phyloP scores from a whole-genome alignment of 2,329 filamentous ascomycete species.

The Aureobasidium sp. region DNA sequence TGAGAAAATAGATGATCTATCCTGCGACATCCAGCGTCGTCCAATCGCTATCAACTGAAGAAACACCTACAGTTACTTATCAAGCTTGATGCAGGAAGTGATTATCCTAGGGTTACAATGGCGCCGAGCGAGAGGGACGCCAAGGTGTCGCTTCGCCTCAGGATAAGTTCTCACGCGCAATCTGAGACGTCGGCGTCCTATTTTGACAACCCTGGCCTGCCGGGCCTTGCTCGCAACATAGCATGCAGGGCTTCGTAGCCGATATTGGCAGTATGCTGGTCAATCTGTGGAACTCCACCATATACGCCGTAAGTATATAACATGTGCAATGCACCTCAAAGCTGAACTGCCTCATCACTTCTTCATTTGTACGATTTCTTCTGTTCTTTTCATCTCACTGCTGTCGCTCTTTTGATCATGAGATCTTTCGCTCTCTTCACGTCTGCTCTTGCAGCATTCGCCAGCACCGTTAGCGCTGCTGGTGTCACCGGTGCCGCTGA shows the following conservation, averaged over 20 bases:
- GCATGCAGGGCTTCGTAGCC: conserved; percentile 3
- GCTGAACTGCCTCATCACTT: neutral
- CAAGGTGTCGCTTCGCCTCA: conserved; percentile 9
- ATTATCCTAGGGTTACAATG: neutral
- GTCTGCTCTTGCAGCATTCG: conserved; percentile 19
- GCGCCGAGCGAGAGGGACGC: neutral
- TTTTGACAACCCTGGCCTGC: conserved; percentile 1
- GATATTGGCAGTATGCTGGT: neutral
- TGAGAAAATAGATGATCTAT: neutral
- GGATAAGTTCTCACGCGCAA: conserved; percentile 5
- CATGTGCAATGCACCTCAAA: neutral
- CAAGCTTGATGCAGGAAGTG: neutral
- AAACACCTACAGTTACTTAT: neutral
- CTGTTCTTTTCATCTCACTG: neutral
- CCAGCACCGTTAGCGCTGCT: conserved; percentile 21
- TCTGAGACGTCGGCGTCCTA: conserved; percentile 7
- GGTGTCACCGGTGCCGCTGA: conserved; percentile 34
- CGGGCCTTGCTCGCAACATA: conserved; percentile 4
- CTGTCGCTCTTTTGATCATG: conserved; percentile 20
- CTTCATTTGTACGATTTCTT: conserved; percentile 6
- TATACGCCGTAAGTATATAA: neutral
- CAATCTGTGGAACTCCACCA: neutral
- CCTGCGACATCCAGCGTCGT: neutral
- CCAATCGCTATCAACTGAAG: neutral
- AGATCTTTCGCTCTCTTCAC: conserved; percentile 21